Evolutionary conservation across 306 rosid species (phyloP).

Genomic region (Trifolium pratense): DNA sequence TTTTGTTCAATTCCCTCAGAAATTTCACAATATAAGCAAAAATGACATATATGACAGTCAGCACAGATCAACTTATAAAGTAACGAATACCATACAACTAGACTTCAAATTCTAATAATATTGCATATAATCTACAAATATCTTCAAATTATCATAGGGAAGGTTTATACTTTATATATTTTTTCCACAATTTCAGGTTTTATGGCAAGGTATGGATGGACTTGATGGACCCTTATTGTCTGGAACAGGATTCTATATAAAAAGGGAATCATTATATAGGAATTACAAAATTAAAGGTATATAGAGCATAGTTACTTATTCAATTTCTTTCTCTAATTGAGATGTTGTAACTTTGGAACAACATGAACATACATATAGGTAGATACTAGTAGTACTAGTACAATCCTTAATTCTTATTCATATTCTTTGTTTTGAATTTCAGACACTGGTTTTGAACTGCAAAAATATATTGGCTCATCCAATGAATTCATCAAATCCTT

Average conservation of each 20-base stretch:
- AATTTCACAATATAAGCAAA: constrained; percentile 54
- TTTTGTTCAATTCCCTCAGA: constrained; percentile 77
- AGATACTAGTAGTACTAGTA: neutral
- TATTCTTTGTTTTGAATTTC: constrained; percentile 17
- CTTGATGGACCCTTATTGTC: constrained; percentile 62
- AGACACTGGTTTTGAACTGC: constrained; percentile 54
- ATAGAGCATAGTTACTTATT: no score
- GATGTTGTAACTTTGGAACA: neutral
- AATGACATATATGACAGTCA: constrained; percentile 71
- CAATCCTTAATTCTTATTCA: neutral
- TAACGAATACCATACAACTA: neutral
- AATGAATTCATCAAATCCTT: constrained; percentile 60
- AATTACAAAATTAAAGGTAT: constrained; percentile 49
- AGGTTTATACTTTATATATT: no score
- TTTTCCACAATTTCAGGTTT: constrained; percentile 35
- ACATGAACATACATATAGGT: neutral
- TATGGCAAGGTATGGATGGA: constrained; percentile 63
- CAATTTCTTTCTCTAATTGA: no score
- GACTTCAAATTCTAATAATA: constrained; percentile 27
- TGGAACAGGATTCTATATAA: constrained; percentile 66
- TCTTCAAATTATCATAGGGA: constrained; percentile 1
- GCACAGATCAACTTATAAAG: constrained; percentile 47
- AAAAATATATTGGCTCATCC: constrained; percentile 56
- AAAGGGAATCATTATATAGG: constrained; percentile 57
- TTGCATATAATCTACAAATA: neutral